Percentiles rank a stretch among this genome's conserved stretches.
Evolutionary conservation across 192 early-diverging fungal species (phyloP).

Genomic region (Oehlia diaphana): DNA sequence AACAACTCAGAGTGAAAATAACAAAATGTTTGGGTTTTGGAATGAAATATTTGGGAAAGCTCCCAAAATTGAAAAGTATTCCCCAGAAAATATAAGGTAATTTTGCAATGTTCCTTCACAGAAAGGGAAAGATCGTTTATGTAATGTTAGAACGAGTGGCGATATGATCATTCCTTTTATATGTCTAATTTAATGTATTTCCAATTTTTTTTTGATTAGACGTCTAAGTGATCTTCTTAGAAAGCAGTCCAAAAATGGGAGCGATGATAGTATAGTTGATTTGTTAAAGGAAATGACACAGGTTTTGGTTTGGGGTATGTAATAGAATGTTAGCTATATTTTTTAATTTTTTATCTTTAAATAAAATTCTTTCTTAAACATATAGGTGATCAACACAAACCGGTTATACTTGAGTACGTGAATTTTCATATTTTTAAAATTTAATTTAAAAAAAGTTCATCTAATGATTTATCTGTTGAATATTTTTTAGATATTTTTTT

Average conservation of each 20-base stretch:
- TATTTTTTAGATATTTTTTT: slow-evolving; percentile 40
- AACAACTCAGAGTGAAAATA: neutral
- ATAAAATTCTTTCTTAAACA: neutral
- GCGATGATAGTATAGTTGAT: slow-evolving; percentile 36
- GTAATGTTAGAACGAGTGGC: neutral
- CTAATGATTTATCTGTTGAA: too few relatives aligned
- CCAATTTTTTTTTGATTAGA: neutral
- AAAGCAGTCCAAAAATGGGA: slow-evolving; percentile 9
- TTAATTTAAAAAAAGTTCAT: too few relatives aligned
- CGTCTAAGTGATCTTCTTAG: neutral
- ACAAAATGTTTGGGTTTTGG: neutral
- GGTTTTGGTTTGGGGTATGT: slow-evolving; percentile 45
- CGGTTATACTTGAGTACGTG: slow-evolving; percentile 9
- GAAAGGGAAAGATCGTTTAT: neutral
- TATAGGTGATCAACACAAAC: slow-evolving; percentile 16
- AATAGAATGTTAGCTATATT: slow-evolving; percentile 23
- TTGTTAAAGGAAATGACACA: slow-evolving; percentile 44
- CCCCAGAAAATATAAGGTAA: neutral
- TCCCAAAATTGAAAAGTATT: slow-evolving; percentile 14
- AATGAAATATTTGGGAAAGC: neutral
- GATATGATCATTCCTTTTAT: neutral
- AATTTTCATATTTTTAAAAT: neutral
- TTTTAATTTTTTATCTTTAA: neutral
- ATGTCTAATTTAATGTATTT: neutral
- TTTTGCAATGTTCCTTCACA: neutral